A percentile compares a stretch with the other conserved stretches of the same genome.
Conservation (phyloP, 2,329 filamentous ascomycete genomes). For the Venturia nashicola region DNA sequence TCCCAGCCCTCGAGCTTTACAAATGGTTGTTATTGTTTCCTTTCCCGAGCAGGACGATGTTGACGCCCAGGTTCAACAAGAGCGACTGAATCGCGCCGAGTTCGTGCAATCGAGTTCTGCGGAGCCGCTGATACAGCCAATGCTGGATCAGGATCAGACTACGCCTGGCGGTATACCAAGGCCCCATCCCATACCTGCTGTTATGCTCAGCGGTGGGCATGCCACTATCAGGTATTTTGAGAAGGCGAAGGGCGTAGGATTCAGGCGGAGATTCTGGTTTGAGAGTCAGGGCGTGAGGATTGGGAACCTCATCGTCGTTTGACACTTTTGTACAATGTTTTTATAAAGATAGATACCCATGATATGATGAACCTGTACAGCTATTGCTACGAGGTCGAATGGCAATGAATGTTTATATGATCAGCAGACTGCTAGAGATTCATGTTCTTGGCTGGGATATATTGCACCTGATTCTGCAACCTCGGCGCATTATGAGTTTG, state of each 20-base stretch:
- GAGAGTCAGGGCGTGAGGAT: conserved; percentile 71
- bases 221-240: conserved; percentile 52
- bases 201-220: conserved; percentile 67
- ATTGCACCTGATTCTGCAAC: background rate
- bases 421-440: background rate
- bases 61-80: conserved; percentile 15
- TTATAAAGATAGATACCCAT: background rate
- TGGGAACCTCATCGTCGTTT: conserved; percentile 62
- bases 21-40: conserved; percentile 70
- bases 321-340: background rate
- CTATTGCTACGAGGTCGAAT: background rate
- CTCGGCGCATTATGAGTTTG: background rate
- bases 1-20: conserved; percentile 48
- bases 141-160: conserved; percentile 63
- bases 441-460: background rate
- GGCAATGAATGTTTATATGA: background rate
- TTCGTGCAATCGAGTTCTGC: background rate
- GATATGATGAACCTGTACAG: background rate
- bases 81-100: conserved; percentile 9
- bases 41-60: conserved; percentile 21
- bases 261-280: conserved; percentile 68
- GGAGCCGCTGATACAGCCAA: conserved; percentile 44
- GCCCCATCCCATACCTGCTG: conserved; percentile 63
- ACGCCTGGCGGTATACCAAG: conserved; percentile 58
- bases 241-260: conserved; percentile 54